Percentiles rank a stretch among this genome's conserved stretches.
Evolutionary conservation across 176 grass and related monocot species (phyloP).

Genomic region (Stipa capillata): DNA sequence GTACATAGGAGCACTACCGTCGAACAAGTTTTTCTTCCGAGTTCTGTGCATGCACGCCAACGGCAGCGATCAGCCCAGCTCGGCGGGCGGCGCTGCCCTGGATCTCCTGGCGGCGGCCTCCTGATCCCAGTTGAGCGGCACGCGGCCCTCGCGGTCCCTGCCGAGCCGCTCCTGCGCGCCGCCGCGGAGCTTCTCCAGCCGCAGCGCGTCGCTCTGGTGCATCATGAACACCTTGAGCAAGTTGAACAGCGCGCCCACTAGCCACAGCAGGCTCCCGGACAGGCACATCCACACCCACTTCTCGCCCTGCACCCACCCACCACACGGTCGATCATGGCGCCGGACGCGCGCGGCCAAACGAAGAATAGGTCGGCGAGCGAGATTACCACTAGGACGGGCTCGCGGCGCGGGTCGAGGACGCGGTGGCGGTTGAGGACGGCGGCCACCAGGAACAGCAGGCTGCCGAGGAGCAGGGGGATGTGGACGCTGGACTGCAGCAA

Average conservation of each 20-base stretch:
- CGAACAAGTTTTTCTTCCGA: too few relatives aligned
- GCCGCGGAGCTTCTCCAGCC: slow-evolving; percentile 80
- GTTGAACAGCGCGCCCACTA: slow-evolving; percentile 50
- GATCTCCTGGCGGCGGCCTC: slow-evolving; percentile 15
- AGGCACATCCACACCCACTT: slow-evolving; percentile 54
- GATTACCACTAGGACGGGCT: neutral
- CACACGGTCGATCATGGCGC: too few relatives aligned
- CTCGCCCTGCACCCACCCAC: slow-evolving; percentile 1
- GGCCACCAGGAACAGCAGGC: slow-evolving; percentile 67
- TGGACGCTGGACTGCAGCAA: slow-evolving; percentile 65
- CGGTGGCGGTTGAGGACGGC: slow-evolving; percentile 26
- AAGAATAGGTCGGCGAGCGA: too few relatives aligned
- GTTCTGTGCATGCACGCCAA: too few relatives aligned
- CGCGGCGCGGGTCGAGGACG: neutral
- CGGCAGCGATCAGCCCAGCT: neutral
- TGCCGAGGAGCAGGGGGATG: slow-evolving; percentile 67
- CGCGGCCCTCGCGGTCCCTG: slow-evolving; percentile 43
- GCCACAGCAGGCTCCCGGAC: slow-evolving; percentile 54
- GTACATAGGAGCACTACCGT: too few relatives aligned
- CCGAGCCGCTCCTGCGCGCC: slow-evolving; percentile 74
- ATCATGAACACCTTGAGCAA: slow-evolving; percentile 55
- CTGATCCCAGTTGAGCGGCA: slow-evolving; percentile 33
- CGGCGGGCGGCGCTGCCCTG: slow-evolving; percentile 2
- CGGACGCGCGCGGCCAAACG: too few relatives aligned
- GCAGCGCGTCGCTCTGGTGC: slow-evolving; percentile 53